Conservation (phyloP, 2,329 filamentous ascomycete genomes). For the Emergomyces africanus region DNA sequence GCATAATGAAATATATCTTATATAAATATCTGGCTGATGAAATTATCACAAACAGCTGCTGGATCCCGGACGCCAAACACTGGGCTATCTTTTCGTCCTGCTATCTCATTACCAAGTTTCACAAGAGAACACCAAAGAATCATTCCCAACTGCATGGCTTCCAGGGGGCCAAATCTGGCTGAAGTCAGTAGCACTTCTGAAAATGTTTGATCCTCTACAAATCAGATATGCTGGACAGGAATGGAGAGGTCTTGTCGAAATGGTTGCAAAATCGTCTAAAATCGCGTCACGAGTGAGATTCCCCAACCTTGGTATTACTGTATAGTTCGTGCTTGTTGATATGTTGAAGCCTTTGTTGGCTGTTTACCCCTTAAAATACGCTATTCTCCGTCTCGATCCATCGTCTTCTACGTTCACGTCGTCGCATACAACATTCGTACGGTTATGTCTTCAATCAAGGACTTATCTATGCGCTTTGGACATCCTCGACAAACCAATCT, state of each 20-base stretch:
- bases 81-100: slow-evolving; percentile 47
- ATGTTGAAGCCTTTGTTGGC: slow-evolving; percentile 25
- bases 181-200: slow-evolving; percentile 38
- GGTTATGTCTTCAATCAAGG: slow-evolving; percentile 30
- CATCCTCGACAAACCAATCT: slow-evolving; percentile 31
- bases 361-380: slow-evolving; percentile 28
- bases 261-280: slow-evolving; percentile 21
- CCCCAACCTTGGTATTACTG: background rate
- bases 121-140: slow-evolving; percentile 23
- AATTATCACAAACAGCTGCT: slow-evolving; percentile 16
- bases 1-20: background rate
- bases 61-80: slow-evolving; percentile 45
- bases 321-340: slow-evolving; percentile 1
- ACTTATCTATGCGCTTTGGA: slow-evolving; percentile 28
- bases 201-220: slow-evolving; percentile 39
- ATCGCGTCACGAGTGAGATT: slow-evolving; percentile 22
- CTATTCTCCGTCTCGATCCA: slow-evolving; percentile 33
- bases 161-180: slow-evolving; percentile 38
- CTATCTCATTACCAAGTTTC: slow-evolving; percentile 33
- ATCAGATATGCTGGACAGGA: slow-evolving; percentile 31
- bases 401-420: slow-evolving; percentile 32
- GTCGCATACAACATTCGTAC: slow-evolving; percentile 29
- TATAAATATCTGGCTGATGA: background rate
- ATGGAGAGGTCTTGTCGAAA: slow-evolving; percentile 22
- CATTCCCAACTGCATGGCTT: slow-evolving; percentile 26